Conservation (phyloP, 306 rosid species). For the Fragaria vesca region DNA sequence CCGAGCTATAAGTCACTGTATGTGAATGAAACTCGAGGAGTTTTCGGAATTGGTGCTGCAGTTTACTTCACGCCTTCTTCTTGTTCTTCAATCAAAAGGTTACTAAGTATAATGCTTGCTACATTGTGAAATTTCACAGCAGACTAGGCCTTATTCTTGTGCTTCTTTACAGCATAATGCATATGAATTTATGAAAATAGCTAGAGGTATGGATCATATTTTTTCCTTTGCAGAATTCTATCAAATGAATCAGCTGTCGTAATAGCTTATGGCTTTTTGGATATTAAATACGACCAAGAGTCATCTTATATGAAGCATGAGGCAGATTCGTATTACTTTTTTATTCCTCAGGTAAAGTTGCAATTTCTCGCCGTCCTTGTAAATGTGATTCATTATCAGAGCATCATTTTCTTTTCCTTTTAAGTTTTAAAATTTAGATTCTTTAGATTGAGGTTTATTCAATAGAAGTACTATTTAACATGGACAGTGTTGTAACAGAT, state of each 20-base stretch:
- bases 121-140: background rate
- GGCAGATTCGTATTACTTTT: conserved; percentile 59
- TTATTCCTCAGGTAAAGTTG: conserved; percentile 78
- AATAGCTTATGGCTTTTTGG: conserved; percentile 74
- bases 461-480: background rate
- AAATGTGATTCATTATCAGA: background rate
- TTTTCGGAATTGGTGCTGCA: conserved; percentile 79
- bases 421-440: background rate
- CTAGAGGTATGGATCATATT: conserved; percentile 9
- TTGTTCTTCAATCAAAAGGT: conserved; percentile 52
- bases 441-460: background rate
- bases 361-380: conserved; percentile 1
- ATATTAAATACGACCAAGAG: conserved; percentile 39
- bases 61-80: conserved; percentile 49
- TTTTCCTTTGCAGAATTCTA: conserved; percentile 50
- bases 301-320: conserved; percentile 35
- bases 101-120: background rate
- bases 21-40: conserved; percentile 65
- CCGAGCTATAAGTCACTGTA: conserved; percentile 51
- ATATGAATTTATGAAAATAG: conserved; percentile 15
- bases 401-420: conserved; percentile 1
- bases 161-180: background rate
- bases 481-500: conserved; percentile 40
- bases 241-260: conserved; percentile 53
- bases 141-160: too few relatives aligned